A percentile compares a stretch with the other conserved stretches of the same genome.
These are phyloP conservation scores for Antonospora locustae DNA, from an alignment of 371 early-diverging fungal species.

Conservation along the genomic window DNA sequence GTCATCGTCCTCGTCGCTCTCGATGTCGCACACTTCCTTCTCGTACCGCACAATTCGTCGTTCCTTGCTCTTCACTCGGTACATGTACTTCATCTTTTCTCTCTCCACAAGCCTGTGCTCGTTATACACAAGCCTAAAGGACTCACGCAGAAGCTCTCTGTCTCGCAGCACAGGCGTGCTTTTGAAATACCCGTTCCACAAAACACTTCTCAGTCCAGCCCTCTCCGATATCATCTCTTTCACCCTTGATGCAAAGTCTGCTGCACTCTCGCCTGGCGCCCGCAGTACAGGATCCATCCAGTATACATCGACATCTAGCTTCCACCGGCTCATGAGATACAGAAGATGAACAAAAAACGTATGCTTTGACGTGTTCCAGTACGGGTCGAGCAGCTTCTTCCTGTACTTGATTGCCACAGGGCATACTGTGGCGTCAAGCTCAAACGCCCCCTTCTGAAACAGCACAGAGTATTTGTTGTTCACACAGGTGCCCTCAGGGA, in stretches of 20 bases:
- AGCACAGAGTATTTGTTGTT: conserved; percentile 67
- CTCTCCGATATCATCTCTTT: conserved; percentile 57
- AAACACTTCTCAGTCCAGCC: conserved; percentile 57
- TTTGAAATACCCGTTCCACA: conserved; percentile 62
- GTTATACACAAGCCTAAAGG: conserved; percentile 31
- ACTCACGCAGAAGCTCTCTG: conserved; percentile 38
- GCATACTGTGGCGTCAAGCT: conserved; percentile 60
- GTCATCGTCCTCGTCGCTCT: too few species aligned
- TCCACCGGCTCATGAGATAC: conserved; percentile 63
- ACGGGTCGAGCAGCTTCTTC: conserved; percentile 58
- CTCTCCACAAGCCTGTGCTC: too few species aligned
- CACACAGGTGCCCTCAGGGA: conserved; percentile 75
- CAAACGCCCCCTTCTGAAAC: conserved; percentile 73
- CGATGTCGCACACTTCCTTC: too few species aligned
- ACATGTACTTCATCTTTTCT: too few species aligned
- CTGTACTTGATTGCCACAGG: conserved; percentile 60
- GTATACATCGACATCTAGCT: conserved; percentile 52
- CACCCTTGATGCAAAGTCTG: conserved; percentile 58
- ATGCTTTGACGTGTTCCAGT: conserved; percentile 61
- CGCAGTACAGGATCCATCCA: conserved; percentile 42
- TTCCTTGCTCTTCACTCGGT: too few species aligned
- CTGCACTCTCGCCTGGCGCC: conserved; percentile 52
- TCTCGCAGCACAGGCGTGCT: conserved; percentile 52
- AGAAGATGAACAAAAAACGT: conserved; percentile 59
- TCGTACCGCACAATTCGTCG: too few species aligned